These are phyloP conservation scores for Chenopodium formosanum DNA, from an alignment of 148 eudicot genomes.

Conservation along the genomic window DNA sequence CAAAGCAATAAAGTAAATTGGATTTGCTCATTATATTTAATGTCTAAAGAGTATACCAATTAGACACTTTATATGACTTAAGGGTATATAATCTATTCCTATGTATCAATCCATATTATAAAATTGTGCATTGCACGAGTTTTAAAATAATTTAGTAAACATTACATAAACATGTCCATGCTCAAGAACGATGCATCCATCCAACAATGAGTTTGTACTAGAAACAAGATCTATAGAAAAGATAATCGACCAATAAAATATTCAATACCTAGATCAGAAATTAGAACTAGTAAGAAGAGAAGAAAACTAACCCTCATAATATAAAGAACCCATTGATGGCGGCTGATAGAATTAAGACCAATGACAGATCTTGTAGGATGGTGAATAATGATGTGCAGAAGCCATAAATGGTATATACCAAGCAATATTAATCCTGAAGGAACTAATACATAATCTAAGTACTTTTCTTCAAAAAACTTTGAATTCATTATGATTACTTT, in stretches of 20 bases:
- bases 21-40: no score
- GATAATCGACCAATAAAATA: not conserved
- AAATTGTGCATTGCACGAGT: not conserved
- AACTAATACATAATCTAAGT: conserved; percentile 28
- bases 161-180: not conserved
- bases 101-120: no score
- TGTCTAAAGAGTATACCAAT: no score
- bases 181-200: not conserved
- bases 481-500: not conserved
- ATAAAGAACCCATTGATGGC: conserved; percentile 30
- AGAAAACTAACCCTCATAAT: conserved; percentile 34
- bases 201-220: not conserved
- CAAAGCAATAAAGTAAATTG: no score
- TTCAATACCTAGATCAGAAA: not conserved
- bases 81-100: no score
- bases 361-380: conserved; percentile 25
- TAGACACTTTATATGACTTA: no score
- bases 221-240: no score
- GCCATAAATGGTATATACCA: conserved; percentile 27
- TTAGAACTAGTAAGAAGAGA: not conserved
- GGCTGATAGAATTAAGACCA: conserved; percentile 25
- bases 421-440: conserved; percentile 28
- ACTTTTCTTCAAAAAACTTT: conserved; percentile 18
- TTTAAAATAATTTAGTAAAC: no score
- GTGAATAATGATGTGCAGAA: conserved; percentile 18